phyloP scores from a whole-genome alignment of 257 asterid genomes.

The Galeopsis tetrahit region DNA sequence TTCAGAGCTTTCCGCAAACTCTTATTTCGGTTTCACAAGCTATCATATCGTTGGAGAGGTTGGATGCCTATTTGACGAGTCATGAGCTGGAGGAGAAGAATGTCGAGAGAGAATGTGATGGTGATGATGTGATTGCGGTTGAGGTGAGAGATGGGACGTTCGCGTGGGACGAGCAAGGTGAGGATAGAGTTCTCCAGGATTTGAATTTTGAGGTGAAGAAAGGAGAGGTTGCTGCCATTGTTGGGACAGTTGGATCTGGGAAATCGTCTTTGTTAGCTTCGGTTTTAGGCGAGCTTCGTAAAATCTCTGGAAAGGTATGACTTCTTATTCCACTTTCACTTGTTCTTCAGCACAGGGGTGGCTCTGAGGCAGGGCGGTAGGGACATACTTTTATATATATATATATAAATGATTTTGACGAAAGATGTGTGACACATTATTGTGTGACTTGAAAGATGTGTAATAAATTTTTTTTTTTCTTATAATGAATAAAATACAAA shows the following conservation, averaged over 20 bases:
- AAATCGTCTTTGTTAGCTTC: constrained; percentile 74
- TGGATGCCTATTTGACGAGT: constrained; percentile 59
- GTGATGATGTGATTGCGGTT: constrained; percentile 41
- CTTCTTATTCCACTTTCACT: not conserved
- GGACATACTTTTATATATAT: too few relatives aligned
- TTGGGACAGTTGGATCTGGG: constrained; percentile 87
- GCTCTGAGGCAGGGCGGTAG: too few relatives aligned
- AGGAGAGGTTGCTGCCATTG: constrained; percentile 83
- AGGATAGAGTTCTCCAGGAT: constrained; percentile 39
- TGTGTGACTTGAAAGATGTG: too few relatives aligned
- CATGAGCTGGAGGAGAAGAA: constrained; percentile 47
- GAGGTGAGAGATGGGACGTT: constrained; percentile 59
- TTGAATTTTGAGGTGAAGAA: constrained; percentile 54
- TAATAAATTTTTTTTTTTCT: too few relatives aligned
- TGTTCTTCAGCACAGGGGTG: too few relatives aligned
- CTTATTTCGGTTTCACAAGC: constrained; percentile 63
- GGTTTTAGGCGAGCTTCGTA: constrained; percentile 72
- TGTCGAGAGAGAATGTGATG: constrained; percentile 54
- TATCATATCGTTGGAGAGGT: constrained; percentile 58
- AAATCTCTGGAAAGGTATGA: constrained; percentile 66
- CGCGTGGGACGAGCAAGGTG: constrained; percentile 70
- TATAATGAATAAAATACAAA: too few relatives aligned
- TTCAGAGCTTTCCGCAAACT: constrained; percentile 66
- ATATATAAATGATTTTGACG: too few relatives aligned
- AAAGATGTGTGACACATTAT: too few relatives aligned